Base-by-base conservation (phyloP, 441 rosid genomes). In the Pelargonium myrrhifolium region DNA sequence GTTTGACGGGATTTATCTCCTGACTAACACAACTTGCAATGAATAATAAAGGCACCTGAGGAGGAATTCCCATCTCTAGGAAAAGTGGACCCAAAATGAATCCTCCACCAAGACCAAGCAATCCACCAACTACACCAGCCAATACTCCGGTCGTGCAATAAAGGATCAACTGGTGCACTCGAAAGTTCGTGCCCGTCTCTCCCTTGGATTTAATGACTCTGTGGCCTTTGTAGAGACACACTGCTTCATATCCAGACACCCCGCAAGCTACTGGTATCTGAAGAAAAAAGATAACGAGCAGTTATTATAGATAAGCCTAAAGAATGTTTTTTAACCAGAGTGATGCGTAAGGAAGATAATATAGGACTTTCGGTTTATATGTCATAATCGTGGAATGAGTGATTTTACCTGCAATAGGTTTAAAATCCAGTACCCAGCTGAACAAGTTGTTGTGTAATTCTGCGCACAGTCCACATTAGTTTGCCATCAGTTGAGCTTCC, bases 51-150 rank as follows among this genome's bases (percentile, higher is more conserved):
- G 64, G 60, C 37, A 85, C 88, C 86, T 85, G 88, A 67, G 90
- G 90, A 4, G 93, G 93, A 53, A 85, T 77, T 5, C 90, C 90
- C 2, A 85, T 81, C 80, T 87, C 93, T 61, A 87, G 73, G 76
- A 87, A 87, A 66, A 87, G 77, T 4, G 90, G 90, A 72, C 89
- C 93, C 90, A 87, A 85, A 67, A 87, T 84, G 69, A 87, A 87
- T 58, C 90, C 90, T 47, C 93, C 93, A 0, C 90, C 88, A 40
- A 87, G 70, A 71, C 93, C 93, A 15, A 87, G 87, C 65, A 87
- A 78, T 9, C 93, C 93, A 66, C 88, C 90, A 0, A 87, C 86
- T 42, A 87, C 0, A 2, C 93, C 93, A 2, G 90, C 93, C 42
- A 85, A 40, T 62, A 82, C 42, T 9, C 93, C 93, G 2, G 73